These are phyloP conservation scores for Suillus hirtellus DNA, from an alignment of 768 basidiomycete genomes.

Conservation along the genomic window DNA sequence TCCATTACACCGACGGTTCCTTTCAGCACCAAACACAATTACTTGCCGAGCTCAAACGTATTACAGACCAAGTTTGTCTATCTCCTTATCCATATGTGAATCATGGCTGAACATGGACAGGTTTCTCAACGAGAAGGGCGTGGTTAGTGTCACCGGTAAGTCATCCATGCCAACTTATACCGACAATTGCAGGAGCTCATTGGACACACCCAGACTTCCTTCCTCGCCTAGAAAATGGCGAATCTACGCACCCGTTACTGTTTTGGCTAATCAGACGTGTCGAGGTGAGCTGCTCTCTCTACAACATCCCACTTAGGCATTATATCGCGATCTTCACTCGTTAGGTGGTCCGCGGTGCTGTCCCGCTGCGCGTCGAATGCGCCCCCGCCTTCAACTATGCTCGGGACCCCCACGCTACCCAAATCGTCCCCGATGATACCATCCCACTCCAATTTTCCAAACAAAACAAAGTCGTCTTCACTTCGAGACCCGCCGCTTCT, in stretches of 20 bases:
- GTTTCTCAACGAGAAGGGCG: slow-evolving; percentile 87
- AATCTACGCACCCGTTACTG: slow-evolving; percentile 60
- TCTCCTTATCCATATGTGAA: not conserved
- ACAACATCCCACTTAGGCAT: not conserved
- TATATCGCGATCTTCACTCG: not conserved
- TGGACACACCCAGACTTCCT: slow-evolving; percentile 60
- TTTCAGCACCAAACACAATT: slow-evolving; percentile 79
- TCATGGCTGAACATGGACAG: slow-evolving; percentile 24
- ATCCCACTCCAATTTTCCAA: slow-evolving; percentile 28
- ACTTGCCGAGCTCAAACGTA: slow-evolving; percentile 81
- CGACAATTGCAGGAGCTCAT: slow-evolving; percentile 10
- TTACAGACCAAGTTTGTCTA: slow-evolving; percentile 70
- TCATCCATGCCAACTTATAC: not conserved
- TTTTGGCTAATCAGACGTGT: slow-evolving; percentile 86
- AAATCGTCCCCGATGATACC: slow-evolving; percentile 51
- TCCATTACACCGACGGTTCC: slow-evolving; percentile 74
- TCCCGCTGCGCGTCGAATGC: slow-evolving; percentile 84
- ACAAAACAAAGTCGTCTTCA: slow-evolving; percentile 64
- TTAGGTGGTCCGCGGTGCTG: slow-evolving; percentile 77
- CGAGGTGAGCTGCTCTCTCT: slow-evolving; percentile 45
- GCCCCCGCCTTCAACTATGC: slow-evolving; percentile 98
- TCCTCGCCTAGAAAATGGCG: slow-evolving; percentile 53
- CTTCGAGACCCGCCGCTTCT: slow-evolving; percentile 30
- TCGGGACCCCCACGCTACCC: slow-evolving; percentile 66
- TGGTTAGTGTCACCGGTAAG: slow-evolving; percentile 77